A percentile compares a stretch with the other conserved stretches of the same genome.
Conservation (phyloP, 495 filamentous ascomycete species). For the Niebla homalea region DNA sequence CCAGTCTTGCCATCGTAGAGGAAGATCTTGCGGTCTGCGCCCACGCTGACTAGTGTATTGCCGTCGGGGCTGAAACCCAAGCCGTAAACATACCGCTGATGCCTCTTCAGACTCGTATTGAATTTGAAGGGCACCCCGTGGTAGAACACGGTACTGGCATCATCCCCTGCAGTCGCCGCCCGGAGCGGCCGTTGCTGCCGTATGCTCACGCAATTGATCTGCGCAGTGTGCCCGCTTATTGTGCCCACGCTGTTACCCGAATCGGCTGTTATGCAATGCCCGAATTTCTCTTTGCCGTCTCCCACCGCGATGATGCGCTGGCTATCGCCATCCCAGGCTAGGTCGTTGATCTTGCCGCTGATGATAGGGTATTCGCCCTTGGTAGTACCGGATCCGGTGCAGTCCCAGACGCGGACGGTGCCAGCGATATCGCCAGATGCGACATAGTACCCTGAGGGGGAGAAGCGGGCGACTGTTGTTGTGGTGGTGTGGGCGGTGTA, state of each 20-base stretch:
- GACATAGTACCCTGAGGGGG: constrained; percentile 87
- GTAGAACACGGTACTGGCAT: constrained; percentile 78
- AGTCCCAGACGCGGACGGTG: constrained; percentile 80
- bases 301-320: constrained; percentile 94
- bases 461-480: constrained; percentile 87
- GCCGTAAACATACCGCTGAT: constrained; percentile 80
- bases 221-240: constrained; percentile 76
- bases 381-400: constrained; percentile 38
- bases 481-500: constrained; percentile 80
- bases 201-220: constrained; percentile 83
- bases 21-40: constrained; percentile 78
- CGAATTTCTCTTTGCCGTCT: constrained; percentile 84
- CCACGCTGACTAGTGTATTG: constrained; percentile 68
- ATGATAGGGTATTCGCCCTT: constrained; percentile 88
- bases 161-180: constrained; percentile 83
- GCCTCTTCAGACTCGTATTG: constrained; percentile 59
- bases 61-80: constrained; percentile 88
- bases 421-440: constrained; percentile 86
- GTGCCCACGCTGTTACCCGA: constrained; percentile 93
- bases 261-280: constrained; percentile 89
- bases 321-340: constrained; percentile 95
- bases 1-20: constrained; percentile 93
- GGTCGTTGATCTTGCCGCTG: constrained; percentile 85
- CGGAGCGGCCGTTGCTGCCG: constrained; percentile 78
- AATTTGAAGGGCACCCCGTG: constrained; percentile 94